A percentile compares a stretch with the other conserved stretches of the same genome.
Conservation (phyloP, 2,329 filamentous ascomycete genomes). For the Xylaria multiplex region DNA sequence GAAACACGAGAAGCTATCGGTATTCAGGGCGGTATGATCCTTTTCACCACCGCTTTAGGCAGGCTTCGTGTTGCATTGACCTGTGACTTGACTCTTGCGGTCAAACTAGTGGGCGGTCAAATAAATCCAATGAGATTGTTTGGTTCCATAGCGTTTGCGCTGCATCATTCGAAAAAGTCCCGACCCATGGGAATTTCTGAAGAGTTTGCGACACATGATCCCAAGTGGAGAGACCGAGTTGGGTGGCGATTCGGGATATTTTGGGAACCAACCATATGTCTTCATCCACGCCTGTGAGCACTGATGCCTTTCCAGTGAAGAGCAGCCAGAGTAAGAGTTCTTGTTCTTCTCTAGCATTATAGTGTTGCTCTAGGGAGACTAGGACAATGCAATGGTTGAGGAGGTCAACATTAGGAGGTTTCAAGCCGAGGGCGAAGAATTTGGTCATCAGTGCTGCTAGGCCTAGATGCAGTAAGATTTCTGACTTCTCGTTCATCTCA, state of each 20-base stretch:
- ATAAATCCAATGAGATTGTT: not conserved
- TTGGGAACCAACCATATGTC: constrained; percentile 30
- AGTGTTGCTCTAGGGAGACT: not conserved
- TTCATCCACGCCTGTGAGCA: constrained; percentile 16
- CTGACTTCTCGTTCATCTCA: constrained; percentile 7
- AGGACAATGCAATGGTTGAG: constrained; percentile 26
- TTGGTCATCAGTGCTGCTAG: constrained; percentile 44
- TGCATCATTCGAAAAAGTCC: constrained; percentile 13
- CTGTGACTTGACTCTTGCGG: not conserved
- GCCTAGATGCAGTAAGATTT: constrained; percentile 43
- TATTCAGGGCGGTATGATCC: not conserved
- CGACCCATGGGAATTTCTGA: constrained; percentile 29
- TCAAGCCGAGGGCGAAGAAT: constrained; percentile 39
- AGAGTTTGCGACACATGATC: constrained; percentile 15
- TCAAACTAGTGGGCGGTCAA: not conserved
- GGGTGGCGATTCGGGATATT: constrained; percentile 4
- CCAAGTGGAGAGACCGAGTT: constrained; percentile 29
- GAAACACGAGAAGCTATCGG: not conserved
- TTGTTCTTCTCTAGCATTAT: constrained; percentile 20
- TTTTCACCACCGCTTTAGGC: not conserved
- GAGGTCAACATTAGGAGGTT: constrained; percentile 30
- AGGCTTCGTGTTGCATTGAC: not conserved
- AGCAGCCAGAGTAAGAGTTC: constrained; percentile 42
- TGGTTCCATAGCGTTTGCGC: constrained; percentile 26
- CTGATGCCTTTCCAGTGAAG: constrained; percentile 29